These are phyloP conservation scores for Bruguiera gymnorhiza DNA, from an alignment of 345 rosid species.

Conservation along the genomic window DNA sequence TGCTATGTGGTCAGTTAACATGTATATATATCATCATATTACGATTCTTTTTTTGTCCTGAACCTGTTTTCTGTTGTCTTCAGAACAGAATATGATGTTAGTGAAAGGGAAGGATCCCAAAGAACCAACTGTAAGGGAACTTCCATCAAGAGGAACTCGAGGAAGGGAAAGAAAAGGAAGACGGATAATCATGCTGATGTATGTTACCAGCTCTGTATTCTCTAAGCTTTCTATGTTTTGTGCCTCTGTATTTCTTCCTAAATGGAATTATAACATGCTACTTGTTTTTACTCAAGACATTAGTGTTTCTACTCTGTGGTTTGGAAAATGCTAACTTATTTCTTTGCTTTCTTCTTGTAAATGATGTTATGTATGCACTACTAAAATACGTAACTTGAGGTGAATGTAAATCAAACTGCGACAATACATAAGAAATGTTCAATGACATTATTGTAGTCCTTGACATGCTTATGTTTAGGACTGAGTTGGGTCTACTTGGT, in stretches of 20 bases:
- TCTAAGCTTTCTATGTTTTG: neutral
- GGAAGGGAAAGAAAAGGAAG: conserved; percentile 29
- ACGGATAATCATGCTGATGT: conserved; percentile 21
- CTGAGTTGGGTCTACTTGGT: neutral
- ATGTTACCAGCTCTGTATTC: conserved; percentile 8
- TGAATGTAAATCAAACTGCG: neutral
- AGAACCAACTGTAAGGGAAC: conserved; percentile 4
- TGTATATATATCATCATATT: neutral
- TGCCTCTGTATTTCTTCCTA: neutral
- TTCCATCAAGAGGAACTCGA: conserved; percentile 5
- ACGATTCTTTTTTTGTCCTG: neutral
- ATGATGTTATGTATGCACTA: too few relatives aligned
- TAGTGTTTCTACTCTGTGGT: too few relatives aligned
- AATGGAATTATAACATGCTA: neutral
- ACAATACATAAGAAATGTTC: neutral
- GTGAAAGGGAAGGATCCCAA: neutral
- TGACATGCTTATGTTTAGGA: neutral
- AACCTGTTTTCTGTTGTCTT: neutral
- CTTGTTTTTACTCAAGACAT: too few relatives aligned
- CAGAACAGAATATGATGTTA: conserved; percentile 14
- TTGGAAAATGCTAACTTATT: too few relatives aligned
- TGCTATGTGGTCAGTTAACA: neutral
- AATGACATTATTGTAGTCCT: too few relatives aligned
- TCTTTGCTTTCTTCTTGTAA: too few relatives aligned
- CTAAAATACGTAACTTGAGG: neutral